Evolutionary conservation across 768 basidiomycete species (phyloP).

Genomic region (Leccinum barrowsii): DNA sequence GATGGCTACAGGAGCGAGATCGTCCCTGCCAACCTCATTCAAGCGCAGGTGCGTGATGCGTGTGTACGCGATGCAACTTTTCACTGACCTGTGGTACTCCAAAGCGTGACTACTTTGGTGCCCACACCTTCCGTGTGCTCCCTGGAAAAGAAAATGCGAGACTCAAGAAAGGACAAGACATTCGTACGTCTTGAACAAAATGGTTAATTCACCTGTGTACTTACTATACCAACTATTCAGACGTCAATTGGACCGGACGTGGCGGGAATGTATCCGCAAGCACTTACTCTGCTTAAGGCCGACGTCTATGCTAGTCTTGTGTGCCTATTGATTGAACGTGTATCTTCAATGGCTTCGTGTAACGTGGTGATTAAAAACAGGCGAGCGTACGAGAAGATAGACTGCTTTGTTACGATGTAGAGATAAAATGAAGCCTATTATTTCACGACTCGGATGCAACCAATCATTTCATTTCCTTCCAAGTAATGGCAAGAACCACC

Average conservation of each 20-base stretch:
- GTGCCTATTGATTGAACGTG: constrained; percentile 17
- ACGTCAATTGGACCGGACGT: constrained; percentile 98
- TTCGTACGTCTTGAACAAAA: constrained; percentile 58
- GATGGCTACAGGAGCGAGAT: constrained; percentile 97
- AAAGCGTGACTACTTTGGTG: constrained; percentile 97
- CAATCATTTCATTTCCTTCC: neutral
- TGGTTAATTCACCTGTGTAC: neutral
- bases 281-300: constrained; percentile 65
- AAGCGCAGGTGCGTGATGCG: constrained; percentile 67
- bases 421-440: constrained; percentile 9
- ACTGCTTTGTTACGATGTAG: constrained; percentile 12
- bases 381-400: constrained; percentile 16
- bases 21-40: constrained; percentile 90
- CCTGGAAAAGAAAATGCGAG: constrained; percentile 87
- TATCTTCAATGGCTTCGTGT: neutral
- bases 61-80: neutral
- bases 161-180: constrained; percentile 79
- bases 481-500: neutral
- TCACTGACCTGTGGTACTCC: constrained; percentile 5
- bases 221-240: constrained; percentile 35
- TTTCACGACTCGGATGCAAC: neutral
- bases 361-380: constrained; percentile 12
- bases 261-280: constrained; percentile 92
- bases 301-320: neutral
- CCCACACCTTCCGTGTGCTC: constrained; percentile 94